A percentile compares a stretch with the other conserved stretches of the same genome.
These are phyloP conservation scores for Hydnum rufescens DNA, from an alignment of 768 basidiomycete genomes.

Conservation along the genomic window DNA sequence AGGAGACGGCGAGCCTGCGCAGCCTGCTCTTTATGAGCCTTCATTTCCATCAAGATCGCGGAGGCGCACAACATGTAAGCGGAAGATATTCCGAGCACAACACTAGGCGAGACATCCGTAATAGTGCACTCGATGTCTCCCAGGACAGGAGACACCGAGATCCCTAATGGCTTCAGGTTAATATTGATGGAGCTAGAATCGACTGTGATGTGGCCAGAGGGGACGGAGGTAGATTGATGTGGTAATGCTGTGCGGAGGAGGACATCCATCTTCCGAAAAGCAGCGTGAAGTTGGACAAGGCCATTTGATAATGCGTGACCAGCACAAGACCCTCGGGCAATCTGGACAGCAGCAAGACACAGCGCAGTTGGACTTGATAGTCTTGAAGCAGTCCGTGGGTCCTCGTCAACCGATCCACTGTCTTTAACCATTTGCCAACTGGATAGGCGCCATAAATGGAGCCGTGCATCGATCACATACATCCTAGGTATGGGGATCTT, in stretches of 20 bases:
- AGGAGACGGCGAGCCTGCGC: too few relatives aligned
- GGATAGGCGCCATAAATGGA: neutral
- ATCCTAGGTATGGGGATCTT: neutral
- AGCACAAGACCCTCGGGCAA: neutral
- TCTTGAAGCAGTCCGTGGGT: neutral
- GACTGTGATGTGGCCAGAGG: neutral
- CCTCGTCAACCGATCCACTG: neutral
- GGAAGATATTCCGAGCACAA: neutral
- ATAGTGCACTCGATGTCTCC: neutral
- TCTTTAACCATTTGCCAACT: neutral
- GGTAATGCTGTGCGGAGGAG: neutral
- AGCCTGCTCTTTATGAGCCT: neutral
- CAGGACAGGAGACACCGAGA: neutral
- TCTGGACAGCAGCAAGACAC: neutral
- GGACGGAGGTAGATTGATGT: neutral
- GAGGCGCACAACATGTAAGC: neutral
- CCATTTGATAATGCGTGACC: neutral
- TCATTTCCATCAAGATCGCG: neutral
- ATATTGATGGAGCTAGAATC: neutral
- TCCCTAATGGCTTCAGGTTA: neutral
- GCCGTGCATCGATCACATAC: neutral
- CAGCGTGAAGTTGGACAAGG: neutral
- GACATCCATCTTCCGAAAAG: neutral
- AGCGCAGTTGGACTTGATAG: neutral
- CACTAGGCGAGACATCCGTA: neutral